phyloP scores from a whole-genome alignment of 1,284 basidiomycete genomes.

The Irpex sp. region DNA sequence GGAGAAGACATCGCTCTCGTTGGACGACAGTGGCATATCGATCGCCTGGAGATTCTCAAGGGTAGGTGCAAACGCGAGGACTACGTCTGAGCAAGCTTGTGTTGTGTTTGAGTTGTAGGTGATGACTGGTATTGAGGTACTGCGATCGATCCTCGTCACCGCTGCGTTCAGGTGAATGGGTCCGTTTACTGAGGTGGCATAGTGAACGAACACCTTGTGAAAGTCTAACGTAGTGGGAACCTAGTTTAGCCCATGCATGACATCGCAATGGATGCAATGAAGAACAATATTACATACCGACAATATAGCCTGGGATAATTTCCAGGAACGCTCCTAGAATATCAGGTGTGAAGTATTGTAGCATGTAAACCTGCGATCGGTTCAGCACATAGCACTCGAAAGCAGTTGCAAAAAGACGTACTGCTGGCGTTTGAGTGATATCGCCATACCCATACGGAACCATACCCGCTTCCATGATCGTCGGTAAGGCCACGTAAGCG shows the following conservation, averaged over 20 bases:
- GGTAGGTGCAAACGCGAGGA: neutral
- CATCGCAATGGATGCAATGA: neutral
- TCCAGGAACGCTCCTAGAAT: neutral
- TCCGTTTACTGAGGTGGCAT: neutral
- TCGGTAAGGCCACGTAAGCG: neutral
- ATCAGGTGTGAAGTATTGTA: neutral
- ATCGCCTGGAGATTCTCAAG: neutral
- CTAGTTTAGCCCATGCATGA: neutral
- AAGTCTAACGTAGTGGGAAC: neutral
- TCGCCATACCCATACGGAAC: conserved; percentile 4
- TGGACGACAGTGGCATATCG: neutral
- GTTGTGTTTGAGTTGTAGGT: neutral
- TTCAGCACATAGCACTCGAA: neutral
- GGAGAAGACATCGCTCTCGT: neutral
- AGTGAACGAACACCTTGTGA: neutral
- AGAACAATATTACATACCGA: neutral
- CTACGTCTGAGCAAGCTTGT: neutral
- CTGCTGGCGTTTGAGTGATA: neutral
- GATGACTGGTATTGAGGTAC: neutral
- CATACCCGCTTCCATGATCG: neutral
- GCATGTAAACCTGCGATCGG: neutral
- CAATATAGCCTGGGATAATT: neutral
- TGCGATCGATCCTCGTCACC: conserved; percentile 1
- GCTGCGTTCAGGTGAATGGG: neutral
- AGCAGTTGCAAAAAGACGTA: neutral